A percentile compares a stretch with the other conserved stretches of the same genome.
These are phyloP conservation scores for Musa itinerans DNA, from an alignment of 176 grass and related monocot genomes.

Conservation along the genomic window DNA sequence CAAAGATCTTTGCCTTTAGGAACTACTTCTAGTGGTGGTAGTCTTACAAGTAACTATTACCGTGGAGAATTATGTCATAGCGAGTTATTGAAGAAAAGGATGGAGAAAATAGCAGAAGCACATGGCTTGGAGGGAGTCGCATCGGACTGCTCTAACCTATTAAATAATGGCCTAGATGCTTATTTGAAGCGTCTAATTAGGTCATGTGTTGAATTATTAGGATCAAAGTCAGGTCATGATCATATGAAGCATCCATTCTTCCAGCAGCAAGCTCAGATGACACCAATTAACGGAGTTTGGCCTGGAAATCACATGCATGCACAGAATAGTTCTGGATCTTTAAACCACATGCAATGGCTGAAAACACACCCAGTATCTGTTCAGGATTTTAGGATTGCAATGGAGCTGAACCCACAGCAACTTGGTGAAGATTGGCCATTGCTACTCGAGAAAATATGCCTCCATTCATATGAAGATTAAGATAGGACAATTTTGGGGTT, in stretches of 20 bases:
- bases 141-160: constrained; percentile 56
- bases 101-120: constrained; percentile 55
- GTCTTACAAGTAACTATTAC: constrained; percentile 15
- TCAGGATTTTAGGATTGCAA: constrained; percentile 72
- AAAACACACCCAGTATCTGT: constrained; percentile 42
- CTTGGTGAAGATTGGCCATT: constrained; percentile 73
- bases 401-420: constrained; percentile 74
- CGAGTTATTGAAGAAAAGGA: constrained; percentile 39
- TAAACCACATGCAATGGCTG: constrained; percentile 20
- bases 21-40: constrained; percentile 26
- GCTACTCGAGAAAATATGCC: constrained; percentile 73
- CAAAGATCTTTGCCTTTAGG: constrained; percentile 25
- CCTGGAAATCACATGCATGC: constrained; percentile 13
- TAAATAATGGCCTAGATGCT: constrained; percentile 60
- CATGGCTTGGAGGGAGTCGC: constrained; percentile 56
- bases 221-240: constrained; percentile 27
- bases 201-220: constrained; percentile 43
- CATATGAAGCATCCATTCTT: neutral
- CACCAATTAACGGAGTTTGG: constrained; percentile 15
- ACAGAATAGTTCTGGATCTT: constrained; percentile 31
- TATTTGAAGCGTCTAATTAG: constrained; percentile 69
- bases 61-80: constrained; percentile 48
- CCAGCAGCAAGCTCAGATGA: neutral
- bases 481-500: neutral
- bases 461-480: constrained; percentile 58